These are phyloP conservation scores for Aspergillus hancockii DNA, from an alignment of 495 filamentous ascomycete species.

Conservation along the genomic window DNA sequence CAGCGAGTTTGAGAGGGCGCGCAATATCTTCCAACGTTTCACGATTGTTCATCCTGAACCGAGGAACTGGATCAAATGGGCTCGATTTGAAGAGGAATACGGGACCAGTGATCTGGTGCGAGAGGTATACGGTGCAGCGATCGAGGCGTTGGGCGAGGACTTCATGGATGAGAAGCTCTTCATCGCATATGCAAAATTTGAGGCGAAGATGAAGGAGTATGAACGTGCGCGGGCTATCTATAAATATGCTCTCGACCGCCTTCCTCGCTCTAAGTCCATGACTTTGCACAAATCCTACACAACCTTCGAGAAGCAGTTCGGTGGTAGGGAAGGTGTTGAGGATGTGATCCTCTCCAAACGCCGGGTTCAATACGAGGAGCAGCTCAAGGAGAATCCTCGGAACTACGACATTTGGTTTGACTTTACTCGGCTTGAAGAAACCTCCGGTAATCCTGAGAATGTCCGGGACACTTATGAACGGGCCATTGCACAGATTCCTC, in stretches of 20 bases:
- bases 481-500: slow-evolving; percentile 93
- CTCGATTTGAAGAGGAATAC: slow-evolving; percentile 93
- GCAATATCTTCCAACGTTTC: slow-evolving; percentile 85
- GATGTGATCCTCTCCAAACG: slow-evolving; percentile 94
- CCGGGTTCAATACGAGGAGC: slow-evolving; percentile 90
- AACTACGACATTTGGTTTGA: slow-evolving; percentile 98
- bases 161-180: slow-evolving; percentile 97
- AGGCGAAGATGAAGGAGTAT: slow-evolving; percentile 91
- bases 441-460: slow-evolving; percentile 72
- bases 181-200: slow-evolving; percentile 87
- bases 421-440: slow-evolving; percentile 88
- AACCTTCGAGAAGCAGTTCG: slow-evolving; percentile 97
- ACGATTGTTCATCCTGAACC: slow-evolving; percentile 94
- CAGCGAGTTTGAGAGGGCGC: slow-evolving; percentile 80
- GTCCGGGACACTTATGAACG: slow-evolving; percentile 93
- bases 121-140: slow-evolving; percentile 86
- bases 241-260: slow-evolving; percentile 90
- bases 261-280: slow-evolving; percentile 84
- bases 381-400: slow-evolving; percentile 85
- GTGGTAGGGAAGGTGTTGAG: slow-evolving; percentile 90
- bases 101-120: slow-evolving; percentile 88
- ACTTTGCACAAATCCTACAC: slow-evolving; percentile 89
- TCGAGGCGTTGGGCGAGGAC: slow-evolving; percentile 89
- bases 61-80: slow-evolving; percentile 98
- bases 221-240: slow-evolving; percentile 96